Conservation (phyloP, 2,329 filamentous ascomycete species). For the Lachnellula cervina region DNA sequence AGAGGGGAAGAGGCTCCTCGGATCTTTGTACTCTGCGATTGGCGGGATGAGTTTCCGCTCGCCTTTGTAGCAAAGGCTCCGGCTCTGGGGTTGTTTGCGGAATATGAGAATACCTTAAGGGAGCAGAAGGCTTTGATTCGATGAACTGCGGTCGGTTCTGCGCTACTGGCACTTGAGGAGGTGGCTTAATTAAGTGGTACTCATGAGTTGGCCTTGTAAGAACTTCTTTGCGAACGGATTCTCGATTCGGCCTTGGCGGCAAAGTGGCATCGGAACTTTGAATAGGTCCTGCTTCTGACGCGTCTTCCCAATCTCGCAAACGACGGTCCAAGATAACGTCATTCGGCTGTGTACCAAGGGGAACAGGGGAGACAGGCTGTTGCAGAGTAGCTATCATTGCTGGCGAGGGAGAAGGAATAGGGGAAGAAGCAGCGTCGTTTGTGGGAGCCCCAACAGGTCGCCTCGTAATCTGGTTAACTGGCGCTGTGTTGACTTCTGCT, state of each 20-base stretch:
- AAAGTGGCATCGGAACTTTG: not conserved
- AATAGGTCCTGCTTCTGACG: not conserved
- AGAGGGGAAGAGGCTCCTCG: constrained; percentile 14
- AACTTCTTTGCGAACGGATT: constrained; percentile 14
- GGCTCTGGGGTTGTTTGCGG: constrained; percentile 11
- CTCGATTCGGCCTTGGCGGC: not conserved
- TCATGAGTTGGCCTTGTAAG: constrained; percentile 19
- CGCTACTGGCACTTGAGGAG: constrained; percentile 12
- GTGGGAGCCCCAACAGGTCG: constrained; percentile 19
- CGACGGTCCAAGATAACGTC: constrained; percentile 8
- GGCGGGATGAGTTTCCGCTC: constrained; percentile 20
- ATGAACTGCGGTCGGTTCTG: constrained; percentile 10
- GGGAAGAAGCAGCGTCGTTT: constrained; percentile 2
- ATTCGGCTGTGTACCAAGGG: constrained; percentile 13
- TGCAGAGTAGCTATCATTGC: constrained; percentile 20
- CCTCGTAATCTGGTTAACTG: constrained; percentile 21
- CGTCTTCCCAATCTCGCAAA: constrained; percentile 14
- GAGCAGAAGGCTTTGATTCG: constrained; percentile 10
- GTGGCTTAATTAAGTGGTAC: constrained; percentile 18
- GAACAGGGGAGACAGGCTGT: constrained; percentile 23
- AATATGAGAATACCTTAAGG: not conserved
- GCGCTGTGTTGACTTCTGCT: not conserved
- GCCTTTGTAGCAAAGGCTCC: constrained; percentile 8
- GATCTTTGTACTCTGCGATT: constrained; percentile 3
- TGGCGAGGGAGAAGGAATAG: constrained; percentile 6